Evolutionary conservation across 2,329 filamentous ascomycete genomes (phyloP).

Genomic region (Arthroderma uncinatum): DNA sequence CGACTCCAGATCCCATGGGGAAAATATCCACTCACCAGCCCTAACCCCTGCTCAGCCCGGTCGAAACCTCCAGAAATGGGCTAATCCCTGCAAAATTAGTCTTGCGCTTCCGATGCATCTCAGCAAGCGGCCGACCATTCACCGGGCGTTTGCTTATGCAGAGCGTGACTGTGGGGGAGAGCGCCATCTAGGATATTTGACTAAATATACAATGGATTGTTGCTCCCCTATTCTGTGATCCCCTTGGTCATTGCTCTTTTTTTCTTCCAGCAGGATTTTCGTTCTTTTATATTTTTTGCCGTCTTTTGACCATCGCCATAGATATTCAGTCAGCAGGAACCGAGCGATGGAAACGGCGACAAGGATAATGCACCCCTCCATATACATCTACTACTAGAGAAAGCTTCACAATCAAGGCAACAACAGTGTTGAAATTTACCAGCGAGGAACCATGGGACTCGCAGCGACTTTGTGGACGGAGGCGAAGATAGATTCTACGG

Average conservation of each 20-base stretch:
- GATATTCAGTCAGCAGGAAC: background rate
- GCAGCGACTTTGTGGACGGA: constrained; percentile 38
- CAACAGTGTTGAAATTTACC: background rate
- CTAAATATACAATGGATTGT: background rate
- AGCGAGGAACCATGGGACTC: background rate
- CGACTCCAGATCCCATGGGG: background rate
- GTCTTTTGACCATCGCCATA: background rate
- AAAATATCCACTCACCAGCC: background rate
- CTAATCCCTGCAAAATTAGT: background rate
- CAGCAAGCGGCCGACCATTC: background rate
- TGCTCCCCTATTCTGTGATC: background rate
- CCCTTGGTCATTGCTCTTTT: background rate
- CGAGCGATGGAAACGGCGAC: background rate
- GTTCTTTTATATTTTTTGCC: background rate
- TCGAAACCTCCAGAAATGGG: constrained; percentile 3
- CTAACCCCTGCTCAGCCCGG: background rate
- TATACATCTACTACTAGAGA: background rate
- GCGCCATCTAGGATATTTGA: background rate
- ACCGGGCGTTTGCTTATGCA: background rate
- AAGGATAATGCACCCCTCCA: background rate
- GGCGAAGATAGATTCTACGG: constrained; percentile 34
- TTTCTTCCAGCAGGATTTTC: background rate
- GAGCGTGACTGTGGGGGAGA: background rate
- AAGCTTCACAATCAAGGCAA: background rate
- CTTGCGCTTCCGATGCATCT: background rate